Conservation (phyloP, 1,284 basidiomycete genomes). For the Ustilago bromivora region DNA sequence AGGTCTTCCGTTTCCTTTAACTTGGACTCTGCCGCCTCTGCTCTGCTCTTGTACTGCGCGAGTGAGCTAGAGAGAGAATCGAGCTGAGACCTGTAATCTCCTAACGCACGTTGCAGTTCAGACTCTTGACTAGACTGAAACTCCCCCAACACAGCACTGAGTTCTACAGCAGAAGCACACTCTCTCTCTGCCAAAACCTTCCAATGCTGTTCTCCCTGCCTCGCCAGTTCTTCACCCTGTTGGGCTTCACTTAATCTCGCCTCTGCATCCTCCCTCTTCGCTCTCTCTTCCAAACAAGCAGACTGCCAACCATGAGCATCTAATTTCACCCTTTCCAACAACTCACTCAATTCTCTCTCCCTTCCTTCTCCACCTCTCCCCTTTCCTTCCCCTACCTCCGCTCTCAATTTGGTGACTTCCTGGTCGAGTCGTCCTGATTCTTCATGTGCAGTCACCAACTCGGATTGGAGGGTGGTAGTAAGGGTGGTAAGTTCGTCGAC, state of each 20-base stretch:
- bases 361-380: slow-evolving; percentile 3
- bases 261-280: slow-evolving; percentile 72
- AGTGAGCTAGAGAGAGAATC: slow-evolving; percentile 79
- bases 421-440: slow-evolving; percentile 49
- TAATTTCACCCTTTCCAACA: slow-evolving; percentile 51
- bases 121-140: slow-evolving; percentile 81
- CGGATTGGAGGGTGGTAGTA: slow-evolving; percentile 23
- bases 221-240: slow-evolving; percentile 68
- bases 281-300: slow-evolving; percentile 46
- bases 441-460: slow-evolving; percentile 48
- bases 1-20: slow-evolving; percentile 5
- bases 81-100: slow-evolving; percentile 83
- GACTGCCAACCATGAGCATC: slow-evolving; percentile 52
- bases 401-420: slow-evolving; percentile 39
- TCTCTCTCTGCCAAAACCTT: slow-evolving; percentile 77
- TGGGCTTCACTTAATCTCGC: slow-evolving; percentile 75
- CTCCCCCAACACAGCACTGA: slow-evolving; percentile 93
- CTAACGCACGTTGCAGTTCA: slow-evolving; percentile 78
- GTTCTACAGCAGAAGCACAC: slow-evolving; percentile 80
- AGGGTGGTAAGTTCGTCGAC: slow-evolving; percentile 14
- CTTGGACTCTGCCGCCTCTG: slow-evolving; percentile 80
- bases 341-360: slow-evolving; percentile 54
- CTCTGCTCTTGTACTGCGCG: slow-evolving; percentile 86
- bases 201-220: slow-evolving; percentile 70
- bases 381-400: slow-evolving; percentile 1